Conservation (phyloP, 495 filamentous ascomycete species). For the Daldinia loculata region DNA sequence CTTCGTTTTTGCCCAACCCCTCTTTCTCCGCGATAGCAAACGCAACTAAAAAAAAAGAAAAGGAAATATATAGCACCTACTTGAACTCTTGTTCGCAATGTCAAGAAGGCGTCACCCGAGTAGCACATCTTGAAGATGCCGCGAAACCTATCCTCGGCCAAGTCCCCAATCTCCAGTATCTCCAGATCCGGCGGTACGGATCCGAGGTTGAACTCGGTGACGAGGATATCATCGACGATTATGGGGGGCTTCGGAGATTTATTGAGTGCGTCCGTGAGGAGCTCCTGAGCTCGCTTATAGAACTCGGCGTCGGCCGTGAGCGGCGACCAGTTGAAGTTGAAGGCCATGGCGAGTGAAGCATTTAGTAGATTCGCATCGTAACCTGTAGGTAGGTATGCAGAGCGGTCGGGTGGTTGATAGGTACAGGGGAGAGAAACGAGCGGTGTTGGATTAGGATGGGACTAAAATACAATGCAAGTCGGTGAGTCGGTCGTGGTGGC, state of each 20-base stretch:
- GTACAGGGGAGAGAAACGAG: constrained; percentile 8
- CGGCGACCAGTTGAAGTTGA: constrained; percentile 99
- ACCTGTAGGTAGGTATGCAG: constrained; percentile 12
- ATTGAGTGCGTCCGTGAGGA: constrained; percentile 93
- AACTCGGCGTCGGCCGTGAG: constrained; percentile 92
- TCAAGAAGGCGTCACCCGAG: constrained; percentile 91
- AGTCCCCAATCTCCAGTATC: constrained; percentile 94
- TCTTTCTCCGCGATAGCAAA: constrained; percentile 6
- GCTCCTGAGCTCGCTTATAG: constrained; percentile 89
- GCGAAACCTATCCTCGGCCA: constrained; percentile 95
- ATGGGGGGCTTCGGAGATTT: constrained; percentile 98
- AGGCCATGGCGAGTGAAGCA: constrained; percentile 77
- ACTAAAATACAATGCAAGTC: constrained; percentile 32
- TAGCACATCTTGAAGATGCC: constrained; percentile 99
- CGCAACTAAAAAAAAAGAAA: constrained; percentile 6
- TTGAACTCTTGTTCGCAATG: constrained; percentile 92
- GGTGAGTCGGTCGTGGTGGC: constrained; percentile 34
- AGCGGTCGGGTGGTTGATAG: constrained; percentile 9
- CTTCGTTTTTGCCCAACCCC: constrained; percentile 7
- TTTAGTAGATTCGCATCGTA: constrained; percentile 42
- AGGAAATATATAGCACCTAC: constrained; percentile 52
- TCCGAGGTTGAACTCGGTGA: constrained; percentile 96
- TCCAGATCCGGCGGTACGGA: constrained; percentile 91
- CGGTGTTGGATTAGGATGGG: constrained; percentile 24
- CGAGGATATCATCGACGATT: constrained; percentile 98